Evolutionary conservation across 345 rosid genomes (phyloP).

Genomic region (Cardamine chenopodiifolia): DNA sequence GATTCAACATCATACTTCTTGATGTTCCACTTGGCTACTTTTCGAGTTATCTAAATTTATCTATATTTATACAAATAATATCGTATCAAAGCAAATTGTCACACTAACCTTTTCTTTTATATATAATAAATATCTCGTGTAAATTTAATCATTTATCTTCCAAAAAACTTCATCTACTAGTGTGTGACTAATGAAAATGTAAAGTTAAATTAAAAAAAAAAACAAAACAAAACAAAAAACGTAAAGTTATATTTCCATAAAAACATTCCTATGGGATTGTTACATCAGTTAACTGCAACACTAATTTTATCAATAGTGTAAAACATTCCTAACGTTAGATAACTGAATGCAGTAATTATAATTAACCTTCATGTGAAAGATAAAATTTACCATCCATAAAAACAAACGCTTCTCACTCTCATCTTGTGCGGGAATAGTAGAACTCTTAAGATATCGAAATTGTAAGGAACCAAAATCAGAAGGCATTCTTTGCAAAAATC

Average conservation of each 20-base stretch:
- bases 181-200: slow-evolving; percentile 9
- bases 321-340: no score
- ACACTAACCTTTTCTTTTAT: slow-evolving; percentile 2
- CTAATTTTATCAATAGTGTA: no score
- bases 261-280: not conserved
- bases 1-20: slow-evolving; percentile 37
- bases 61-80: slow-evolving; percentile 15
- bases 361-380: no score
- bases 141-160: not conserved
- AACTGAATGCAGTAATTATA: not conserved
- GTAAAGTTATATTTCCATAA: not conserved
- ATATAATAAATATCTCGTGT: not conserved
- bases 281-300: no score
- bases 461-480: no score
- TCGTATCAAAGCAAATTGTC: not conserved
- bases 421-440: no score
- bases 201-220: not conserved
- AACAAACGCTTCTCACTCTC: no score
- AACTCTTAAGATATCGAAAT: no score
- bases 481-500: no score
- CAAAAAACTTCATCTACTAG: not conserved
- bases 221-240: not conserved
- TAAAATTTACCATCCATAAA: no score
- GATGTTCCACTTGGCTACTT: slow-evolving; percentile 35
- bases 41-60: slow-evolving; percentile 23